Evolutionary conservation across 148 eudicot species (phyloP).

Genomic region (Dysphania ambrosioides): DNA sequence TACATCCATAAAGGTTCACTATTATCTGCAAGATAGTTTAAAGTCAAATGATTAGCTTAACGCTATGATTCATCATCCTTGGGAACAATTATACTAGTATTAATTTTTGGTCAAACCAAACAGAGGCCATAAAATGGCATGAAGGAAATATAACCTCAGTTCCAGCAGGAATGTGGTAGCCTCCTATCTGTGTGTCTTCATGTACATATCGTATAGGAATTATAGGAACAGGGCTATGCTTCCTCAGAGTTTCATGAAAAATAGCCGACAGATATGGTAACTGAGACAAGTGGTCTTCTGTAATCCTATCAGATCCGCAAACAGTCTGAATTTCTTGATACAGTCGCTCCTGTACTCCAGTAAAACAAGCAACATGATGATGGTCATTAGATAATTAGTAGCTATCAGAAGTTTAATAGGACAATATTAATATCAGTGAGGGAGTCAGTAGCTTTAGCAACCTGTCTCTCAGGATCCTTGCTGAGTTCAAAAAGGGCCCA

Average conservation of each 20-base stretch:
- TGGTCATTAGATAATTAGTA: neutral
- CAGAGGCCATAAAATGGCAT: neutral
- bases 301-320: conserved; percentile 58
- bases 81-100: neutral
- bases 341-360: conserved; percentile 44
- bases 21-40: conserved; percentile 46
- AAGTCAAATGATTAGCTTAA: neutral
- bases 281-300: conserved; percentile 62
- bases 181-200: conserved; percentile 75
- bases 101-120: neutral
- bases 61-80: neutral
- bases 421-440: neutral
- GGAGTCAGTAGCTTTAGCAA: conserved; percentile 5
- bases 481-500: conserved; percentile 95
- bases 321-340: conserved; percentile 49
- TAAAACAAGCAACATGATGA: neutral
- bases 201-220: conserved; percentile 69
- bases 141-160: conserved; percentile 54
- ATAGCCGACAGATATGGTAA: conserved; percentile 69
- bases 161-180: conserved; percentile 66
- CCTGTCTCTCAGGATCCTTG: conserved; percentile 70
- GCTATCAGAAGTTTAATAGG: neutral
- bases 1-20: conserved; percentile 76
- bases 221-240: conserved; percentile 65
- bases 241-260: conserved; percentile 85